Conservation (phyloP, 139 green algal genomes). For the Chlorella vulgaris region DNA sequence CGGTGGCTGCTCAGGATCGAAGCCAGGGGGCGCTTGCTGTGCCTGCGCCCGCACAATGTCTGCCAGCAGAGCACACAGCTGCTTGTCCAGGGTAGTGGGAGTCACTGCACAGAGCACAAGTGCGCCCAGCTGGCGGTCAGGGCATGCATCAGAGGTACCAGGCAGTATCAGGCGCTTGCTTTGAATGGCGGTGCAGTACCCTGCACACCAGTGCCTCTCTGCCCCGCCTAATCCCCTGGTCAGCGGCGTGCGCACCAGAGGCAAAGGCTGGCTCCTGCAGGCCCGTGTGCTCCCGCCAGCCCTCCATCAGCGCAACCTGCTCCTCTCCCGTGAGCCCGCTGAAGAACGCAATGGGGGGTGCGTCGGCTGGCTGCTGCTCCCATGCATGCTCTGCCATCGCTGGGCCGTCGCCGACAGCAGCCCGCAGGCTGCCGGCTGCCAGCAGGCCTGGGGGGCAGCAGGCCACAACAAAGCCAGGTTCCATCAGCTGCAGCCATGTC, state of each 20-base stretch:
- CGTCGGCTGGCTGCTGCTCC: background rate
- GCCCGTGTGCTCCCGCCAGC: background rate
- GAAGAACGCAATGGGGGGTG: slow-evolving; percentile 1
- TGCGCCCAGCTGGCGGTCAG: background rate
- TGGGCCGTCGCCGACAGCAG: background rate
- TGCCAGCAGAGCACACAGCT: background rate
- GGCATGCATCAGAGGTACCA: background rate
- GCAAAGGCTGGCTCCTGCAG: background rate
- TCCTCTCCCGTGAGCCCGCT: slow-evolving; percentile 19
- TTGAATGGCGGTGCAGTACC: too few relatives aligned
- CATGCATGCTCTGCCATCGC: background rate
- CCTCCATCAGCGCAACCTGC: slow-evolving; percentile 17
- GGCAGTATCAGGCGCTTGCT: background rate
- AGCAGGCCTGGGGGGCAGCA: slow-evolving; percentile 11
- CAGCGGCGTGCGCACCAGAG: background rate
- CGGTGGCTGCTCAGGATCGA: background rate
- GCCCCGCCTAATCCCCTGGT: background rate
- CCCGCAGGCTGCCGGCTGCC: background rate
- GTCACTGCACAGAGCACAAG: slow-evolving; percentile 1
- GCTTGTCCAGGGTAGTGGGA: slow-evolving; percentile 3
- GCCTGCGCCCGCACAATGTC: slow-evolving; percentile 28
- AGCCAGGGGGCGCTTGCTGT: slow-evolving; percentile 7
- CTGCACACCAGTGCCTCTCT: background rate
- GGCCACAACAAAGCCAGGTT: slow-evolving; percentile 10
- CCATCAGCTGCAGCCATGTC: slow-evolving; percentile 22